Conservation (phyloP, 1,284 basidiomycete genomes). For the Cutaneotrichosporon spelunceum region DNA sequence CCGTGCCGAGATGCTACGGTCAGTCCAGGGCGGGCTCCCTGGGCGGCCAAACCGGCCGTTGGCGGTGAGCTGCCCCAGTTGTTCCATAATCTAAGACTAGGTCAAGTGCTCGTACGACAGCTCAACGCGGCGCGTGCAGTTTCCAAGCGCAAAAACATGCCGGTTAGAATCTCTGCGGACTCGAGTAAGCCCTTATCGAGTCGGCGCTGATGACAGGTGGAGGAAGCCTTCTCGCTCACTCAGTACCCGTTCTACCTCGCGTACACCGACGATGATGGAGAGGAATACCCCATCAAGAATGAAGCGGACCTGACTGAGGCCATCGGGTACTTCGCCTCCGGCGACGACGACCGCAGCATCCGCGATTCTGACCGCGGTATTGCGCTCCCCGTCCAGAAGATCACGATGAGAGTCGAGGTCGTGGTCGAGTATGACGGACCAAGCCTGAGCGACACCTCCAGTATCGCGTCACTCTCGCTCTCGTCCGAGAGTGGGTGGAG, state of each 20-base stretch:
- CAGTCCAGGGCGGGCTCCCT: conserved; percentile 14
- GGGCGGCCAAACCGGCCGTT: conserved; percentile 62
- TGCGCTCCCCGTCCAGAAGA: conserved; percentile 52
- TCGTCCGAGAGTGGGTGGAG: conserved; percentile 15
- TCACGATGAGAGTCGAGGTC: conserved; percentile 71
- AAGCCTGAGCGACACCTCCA: conserved; percentile 80
- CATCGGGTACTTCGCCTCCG: conserved; percentile 73
- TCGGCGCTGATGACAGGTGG: conserved; percentile 58
- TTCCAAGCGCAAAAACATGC: conserved; percentile 70
- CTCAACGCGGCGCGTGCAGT: conserved; percentile 69
- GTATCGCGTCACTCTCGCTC: conserved; percentile 55
- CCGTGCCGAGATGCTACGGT: conserved; percentile 11
- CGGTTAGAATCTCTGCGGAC: conserved; percentile 66
- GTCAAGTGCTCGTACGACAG: conserved; percentile 67
- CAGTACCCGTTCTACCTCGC: conserved; percentile 66
- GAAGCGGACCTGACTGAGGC: conserved; percentile 78
- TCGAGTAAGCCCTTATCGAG: conserved; percentile 57
- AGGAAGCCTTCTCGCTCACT: conserved; percentile 74
- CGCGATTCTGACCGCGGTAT: conserved; percentile 42
- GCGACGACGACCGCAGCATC: conserved; percentile 67
- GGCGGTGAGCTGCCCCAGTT: conserved; percentile 56
- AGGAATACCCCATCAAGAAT: conserved; percentile 63
- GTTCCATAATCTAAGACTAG: neutral
- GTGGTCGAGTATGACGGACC: conserved; percentile 82
- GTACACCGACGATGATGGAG: conserved; percentile 82